These are phyloP conservation scores for Grigorovia transvaalensis DNA, from an alignment of 805 yeast genomes.

Conservation along the genomic window DNA sequence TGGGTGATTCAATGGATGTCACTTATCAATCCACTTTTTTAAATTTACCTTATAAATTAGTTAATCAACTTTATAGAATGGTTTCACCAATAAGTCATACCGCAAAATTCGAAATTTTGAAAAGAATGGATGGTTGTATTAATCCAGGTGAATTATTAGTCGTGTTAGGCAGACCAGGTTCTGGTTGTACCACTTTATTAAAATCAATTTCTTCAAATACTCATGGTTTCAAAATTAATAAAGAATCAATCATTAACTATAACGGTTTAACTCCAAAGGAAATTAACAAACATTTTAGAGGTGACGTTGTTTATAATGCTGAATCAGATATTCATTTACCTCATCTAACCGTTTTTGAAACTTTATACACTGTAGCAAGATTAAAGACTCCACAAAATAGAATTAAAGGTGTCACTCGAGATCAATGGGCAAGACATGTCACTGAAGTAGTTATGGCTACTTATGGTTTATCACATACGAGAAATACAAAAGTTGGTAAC, in stretches of 20 bases:
- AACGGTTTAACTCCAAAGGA: constrained; percentile 46
- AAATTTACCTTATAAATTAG: constrained; percentile 39
- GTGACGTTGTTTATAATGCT: constrained; percentile 62
- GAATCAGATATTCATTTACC: constrained; percentile 63
- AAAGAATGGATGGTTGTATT: constrained; percentile 55
- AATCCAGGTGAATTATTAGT: constrained; percentile 58
- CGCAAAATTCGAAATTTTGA: constrained; percentile 40
- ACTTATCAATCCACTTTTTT: constrained; percentile 54
- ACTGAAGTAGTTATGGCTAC: constrained; percentile 44
- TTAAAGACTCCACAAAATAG: constrained; percentile 55
- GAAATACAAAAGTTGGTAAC: constrained; percentile 50
- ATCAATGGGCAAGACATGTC: constrained; percentile 42
- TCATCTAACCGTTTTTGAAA: constrained; percentile 54
- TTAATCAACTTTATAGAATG: constrained; percentile 35
- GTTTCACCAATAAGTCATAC: constrained; percentile 12
- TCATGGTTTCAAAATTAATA: constrained; percentile 44
- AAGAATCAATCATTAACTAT: constrained; percentile 38
- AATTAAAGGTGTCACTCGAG: constrained; percentile 49
- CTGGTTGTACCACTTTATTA: constrained; percentile 64
- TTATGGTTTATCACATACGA: constrained; percentile 52
- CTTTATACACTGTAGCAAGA: constrained; percentile 52
- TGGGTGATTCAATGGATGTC: constrained; percentile 56
- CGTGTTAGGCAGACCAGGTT: constrained; percentile 67
- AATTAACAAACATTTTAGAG: constrained; percentile 44
- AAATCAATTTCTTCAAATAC: constrained; percentile 51